Evolutionary conservation across 2,329 filamentous ascomycete species (phyloP).

Genomic region (Calonectria henricotiae): DNA sequence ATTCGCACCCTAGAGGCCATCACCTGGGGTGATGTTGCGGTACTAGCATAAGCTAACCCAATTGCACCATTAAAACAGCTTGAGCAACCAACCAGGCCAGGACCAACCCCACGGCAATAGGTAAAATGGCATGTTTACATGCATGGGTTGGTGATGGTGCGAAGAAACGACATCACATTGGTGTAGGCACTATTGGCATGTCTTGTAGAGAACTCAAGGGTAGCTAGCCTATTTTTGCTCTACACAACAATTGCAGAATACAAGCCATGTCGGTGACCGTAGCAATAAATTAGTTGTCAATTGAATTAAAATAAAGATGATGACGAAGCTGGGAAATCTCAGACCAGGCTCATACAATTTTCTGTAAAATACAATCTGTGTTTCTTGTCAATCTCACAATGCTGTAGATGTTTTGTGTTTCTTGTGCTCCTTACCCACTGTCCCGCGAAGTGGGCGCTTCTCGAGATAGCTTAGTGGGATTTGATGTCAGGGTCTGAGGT

Average conservation of each 20-base stretch:
- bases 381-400: too few species aligned
- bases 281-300: too few species aligned
- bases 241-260: not conserved
- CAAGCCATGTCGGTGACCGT: too few species aligned
- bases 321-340: not conserved
- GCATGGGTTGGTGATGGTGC: slow-evolving; percentile 5
- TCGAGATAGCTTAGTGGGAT: not conserved
- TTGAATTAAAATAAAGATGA: not conserved
- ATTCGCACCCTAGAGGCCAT: not conserved
- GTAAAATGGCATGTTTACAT: slow-evolving; percentile 26
- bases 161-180: not conserved
- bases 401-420: not conserved
- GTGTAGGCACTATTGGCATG: not conserved
- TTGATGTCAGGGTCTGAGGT: slow-evolving; percentile 26
- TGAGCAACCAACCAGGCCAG: not conserved
- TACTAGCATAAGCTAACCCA: slow-evolving; percentile 12
- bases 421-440: not conserved
- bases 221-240: not conserved
- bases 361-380: too few species aligned
- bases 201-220: not conserved
- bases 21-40: slow-evolving; percentile 29
- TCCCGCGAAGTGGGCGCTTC: not conserved
- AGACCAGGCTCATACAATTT: not conserved
- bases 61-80: slow-evolving; percentile 14
- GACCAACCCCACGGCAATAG: slow-evolving; percentile 2